A percentile compares a stretch with the other conserved stretches of the same genome.
phyloP scores from a whole-genome alignment of 2,329 filamentous ascomycete genomes.

The Colletotrichum sansevieriae region DNA sequence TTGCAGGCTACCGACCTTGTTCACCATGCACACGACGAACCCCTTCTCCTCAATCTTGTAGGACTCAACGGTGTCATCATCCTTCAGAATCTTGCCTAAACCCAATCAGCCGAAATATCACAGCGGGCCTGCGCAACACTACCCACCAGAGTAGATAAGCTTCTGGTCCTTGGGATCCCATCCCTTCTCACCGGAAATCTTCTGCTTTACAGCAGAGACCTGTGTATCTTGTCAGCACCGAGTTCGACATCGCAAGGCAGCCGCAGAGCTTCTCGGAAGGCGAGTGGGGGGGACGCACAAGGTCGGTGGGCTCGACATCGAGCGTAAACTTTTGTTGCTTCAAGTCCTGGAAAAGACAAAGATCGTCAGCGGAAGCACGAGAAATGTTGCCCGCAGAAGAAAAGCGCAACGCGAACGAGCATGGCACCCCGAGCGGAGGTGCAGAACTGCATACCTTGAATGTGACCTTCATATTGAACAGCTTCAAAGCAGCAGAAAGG shows the following conservation, averaged over 20 bases:
- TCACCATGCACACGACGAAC: conserved; percentile 98
- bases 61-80: conserved; percentile 95
- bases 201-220: conserved; percentile 93
- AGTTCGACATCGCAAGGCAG: conserved; percentile 33
- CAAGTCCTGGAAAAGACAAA: conserved; percentile 75
- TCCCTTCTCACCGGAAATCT: conserved; percentile 91
- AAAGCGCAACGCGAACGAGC: background rate
- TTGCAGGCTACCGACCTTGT: conserved; percentile 75
- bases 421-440: background rate
- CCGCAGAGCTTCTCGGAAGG: conserved; percentile 39
- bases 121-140: conserved; percentile 31
- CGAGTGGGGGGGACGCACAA: conserved; percentile 71
- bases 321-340: conserved; percentile 99
- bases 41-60: conserved; percentile 99
- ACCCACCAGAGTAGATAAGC: conserved; percentile 95
- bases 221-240: conserved; percentile 54
- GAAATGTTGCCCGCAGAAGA: background rate
- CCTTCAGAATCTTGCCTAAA: conserved; percentile 95
- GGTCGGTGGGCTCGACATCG: conserved; percentile 92
- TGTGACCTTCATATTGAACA: conserved; percentile 75
- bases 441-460: conserved; percentile 66
- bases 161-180: conserved; percentile 94
- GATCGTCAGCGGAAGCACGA: conserved; percentile 34
- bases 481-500: conserved; percentile 51
- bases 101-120: conserved; percentile 18